Percentiles rank a stretch among this genome's conserved stretches.
Conservation (phyloP, 163 green algal genomes). For the Chlorella variabilis region DNA sequence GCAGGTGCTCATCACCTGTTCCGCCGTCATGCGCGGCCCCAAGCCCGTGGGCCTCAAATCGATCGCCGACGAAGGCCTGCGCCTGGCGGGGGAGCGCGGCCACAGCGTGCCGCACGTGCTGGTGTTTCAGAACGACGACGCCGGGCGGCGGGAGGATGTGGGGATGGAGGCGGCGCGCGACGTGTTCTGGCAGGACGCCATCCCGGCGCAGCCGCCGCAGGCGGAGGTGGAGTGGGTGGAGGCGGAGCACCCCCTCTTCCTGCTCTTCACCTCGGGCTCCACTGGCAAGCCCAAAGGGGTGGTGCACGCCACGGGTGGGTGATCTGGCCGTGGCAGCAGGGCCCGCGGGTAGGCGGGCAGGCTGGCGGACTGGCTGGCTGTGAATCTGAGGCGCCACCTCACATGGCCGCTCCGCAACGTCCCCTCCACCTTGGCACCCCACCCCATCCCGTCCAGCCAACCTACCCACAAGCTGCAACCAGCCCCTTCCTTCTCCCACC, state of each 20-base stretch:
- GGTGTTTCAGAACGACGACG: conserved; percentile 69
- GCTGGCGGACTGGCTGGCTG: no score
- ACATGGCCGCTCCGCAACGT: no score
- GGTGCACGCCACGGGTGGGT: conserved; percentile 88
- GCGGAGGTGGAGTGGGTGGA: conserved; percentile 88
- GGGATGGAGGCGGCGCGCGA: conserved; percentile 68
- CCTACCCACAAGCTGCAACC: no score
- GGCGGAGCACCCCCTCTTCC: conserved; percentile 80
- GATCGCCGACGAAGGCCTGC: conserved; percentile 89
- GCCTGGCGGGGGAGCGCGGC: no score
- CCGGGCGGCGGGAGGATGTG: conserved; percentile 12
- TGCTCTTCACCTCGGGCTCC: conserved; percentile 88
- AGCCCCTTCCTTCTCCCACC: no score
- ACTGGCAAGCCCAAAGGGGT: conserved; percentile 99
- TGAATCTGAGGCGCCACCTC: no score
- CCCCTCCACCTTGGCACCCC: no score
- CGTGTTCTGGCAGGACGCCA: conserved; percentile 83
- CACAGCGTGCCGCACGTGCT: conserved; percentile 67
- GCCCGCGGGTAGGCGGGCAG: no score
- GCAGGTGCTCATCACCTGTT: conserved; percentile 58
- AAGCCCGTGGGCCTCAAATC: conserved; percentile 92
- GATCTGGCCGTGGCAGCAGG: no score
- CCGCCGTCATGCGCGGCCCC: conserved; percentile 70
- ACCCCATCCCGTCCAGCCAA: no score
- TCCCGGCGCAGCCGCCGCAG: conserved; percentile 38